Conservation (phyloP, 441 rosid genomes). For the Manihot esculenta region DNA sequence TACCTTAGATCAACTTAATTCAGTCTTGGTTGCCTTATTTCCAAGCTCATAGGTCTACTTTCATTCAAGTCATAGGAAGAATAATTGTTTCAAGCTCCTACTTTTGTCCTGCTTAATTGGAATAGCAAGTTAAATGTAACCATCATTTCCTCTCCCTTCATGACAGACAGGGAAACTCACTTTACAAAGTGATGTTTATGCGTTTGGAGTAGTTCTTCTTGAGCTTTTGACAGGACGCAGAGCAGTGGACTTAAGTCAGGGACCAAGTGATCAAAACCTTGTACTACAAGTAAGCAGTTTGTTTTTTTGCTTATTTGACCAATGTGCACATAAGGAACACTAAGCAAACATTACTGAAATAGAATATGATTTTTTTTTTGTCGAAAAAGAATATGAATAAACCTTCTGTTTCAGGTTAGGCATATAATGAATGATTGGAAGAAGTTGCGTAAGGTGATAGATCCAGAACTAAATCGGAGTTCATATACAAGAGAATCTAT, state of each 20-base stretch:
- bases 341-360: constrained; percentile 4
- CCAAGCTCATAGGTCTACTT: too few species aligned
- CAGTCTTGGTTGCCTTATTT: background rate
- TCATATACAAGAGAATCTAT: constrained; percentile 76
- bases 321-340: constrained; percentile 8
- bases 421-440: constrained; percentile 69
- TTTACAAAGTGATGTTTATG: constrained; percentile 91
- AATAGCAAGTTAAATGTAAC: constrained; percentile 8
- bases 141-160: constrained; percentile 10
- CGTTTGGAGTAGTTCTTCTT: constrained; percentile 89
- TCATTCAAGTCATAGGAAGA: background rate
- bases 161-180: constrained; percentile 92
- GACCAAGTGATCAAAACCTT: constrained; percentile 77
- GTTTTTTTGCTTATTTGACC: constrained; percentile 9
- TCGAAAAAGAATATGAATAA: background rate
- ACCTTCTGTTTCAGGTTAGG: constrained; percentile 59
- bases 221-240: constrained; percentile 93
- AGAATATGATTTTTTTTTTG: constrained; percentile 3
- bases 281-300: constrained; percentile 66
- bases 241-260: constrained; percentile 87
- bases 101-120: background rate
- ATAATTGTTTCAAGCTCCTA: background rate
- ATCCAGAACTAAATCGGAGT: constrained; percentile 71
- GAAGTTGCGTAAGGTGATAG: constrained; percentile 75
- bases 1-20: constrained; percentile 1